phyloP scores from a whole-genome alignment of 78 protist species.

The Cyanophora paradoxa region DNA sequence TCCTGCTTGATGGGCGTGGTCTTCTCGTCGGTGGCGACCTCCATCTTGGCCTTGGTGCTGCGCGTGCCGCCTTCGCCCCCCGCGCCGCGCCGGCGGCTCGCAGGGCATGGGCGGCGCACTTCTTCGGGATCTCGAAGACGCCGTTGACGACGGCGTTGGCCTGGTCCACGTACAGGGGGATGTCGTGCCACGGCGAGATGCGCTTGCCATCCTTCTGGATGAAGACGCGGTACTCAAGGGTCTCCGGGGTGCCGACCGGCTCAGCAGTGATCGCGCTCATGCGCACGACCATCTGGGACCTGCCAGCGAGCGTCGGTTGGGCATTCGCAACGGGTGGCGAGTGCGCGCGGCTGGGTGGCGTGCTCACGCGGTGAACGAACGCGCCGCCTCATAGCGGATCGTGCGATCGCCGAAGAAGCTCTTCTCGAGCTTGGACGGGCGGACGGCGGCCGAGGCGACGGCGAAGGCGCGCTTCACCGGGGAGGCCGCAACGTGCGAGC shows the following conservation, averaged over 20 bases:
- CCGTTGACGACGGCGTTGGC: background rate
- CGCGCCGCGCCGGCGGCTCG: background rate
- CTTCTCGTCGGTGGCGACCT: conserved; percentile 6
- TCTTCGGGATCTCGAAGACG: conserved; percentile 2
- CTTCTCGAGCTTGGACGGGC: no score
- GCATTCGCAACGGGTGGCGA: no score
- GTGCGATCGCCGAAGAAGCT: no score
- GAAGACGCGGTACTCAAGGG: conserved; percentile 1
- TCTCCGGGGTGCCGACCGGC: background rate
- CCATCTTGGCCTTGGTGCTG: conserved; percentile 30
- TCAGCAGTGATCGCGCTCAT: no score
- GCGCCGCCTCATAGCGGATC: no score
- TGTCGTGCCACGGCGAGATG: conserved; percentile 2
- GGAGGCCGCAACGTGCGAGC: no score
- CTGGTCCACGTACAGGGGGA: background rate
- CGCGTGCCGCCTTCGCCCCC: conserved; percentile 24
- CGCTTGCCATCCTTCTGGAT: background rate
- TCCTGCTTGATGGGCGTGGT: conserved; percentile 42
- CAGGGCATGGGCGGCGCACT: background rate
- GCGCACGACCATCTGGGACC: no score
- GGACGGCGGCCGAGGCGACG: no score
- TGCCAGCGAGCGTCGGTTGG: no score
- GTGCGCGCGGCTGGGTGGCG: no score
- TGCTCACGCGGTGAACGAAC: no score
- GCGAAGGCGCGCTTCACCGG: no score